These are phyloP conservation scores for Yamagishiella unicocca DNA, from an alignment of 139 green algal species.

Conservation along the genomic window DNA sequence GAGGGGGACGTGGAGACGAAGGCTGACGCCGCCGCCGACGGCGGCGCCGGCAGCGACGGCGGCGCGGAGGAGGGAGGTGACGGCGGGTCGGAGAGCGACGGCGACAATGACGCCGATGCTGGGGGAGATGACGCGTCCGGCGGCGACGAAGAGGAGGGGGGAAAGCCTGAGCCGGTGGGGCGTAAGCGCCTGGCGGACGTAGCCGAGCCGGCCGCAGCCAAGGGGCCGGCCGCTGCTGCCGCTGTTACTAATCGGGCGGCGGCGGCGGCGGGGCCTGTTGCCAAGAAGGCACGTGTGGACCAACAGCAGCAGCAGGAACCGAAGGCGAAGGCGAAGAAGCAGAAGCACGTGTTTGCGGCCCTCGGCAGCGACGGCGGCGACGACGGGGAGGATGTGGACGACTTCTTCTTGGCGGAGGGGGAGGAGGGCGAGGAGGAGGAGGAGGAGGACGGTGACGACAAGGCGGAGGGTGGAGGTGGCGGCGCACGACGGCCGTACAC, in stretches of 20 bases:
- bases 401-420: conserved; percentile 31
- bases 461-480: not conserved
- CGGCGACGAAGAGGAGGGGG: conserved; percentile 19
- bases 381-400: not conserved
- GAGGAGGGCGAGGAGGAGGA: not conserved
- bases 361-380: not conserved
- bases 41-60: too few species aligned
- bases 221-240: not conserved
- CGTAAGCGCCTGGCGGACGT: too few species aligned
- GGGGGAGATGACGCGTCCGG: conserved; percentile 5
- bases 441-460: not conserved
- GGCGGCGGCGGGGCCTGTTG: not conserved
- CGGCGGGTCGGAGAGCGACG: not conserved
- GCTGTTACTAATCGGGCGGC: not conserved
- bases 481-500: not conserved
- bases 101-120: not conserved
- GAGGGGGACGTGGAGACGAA: too few species aligned
- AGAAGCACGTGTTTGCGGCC: not conserved
- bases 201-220: too few species aligned
- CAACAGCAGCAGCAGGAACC: not conserved
- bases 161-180: not conserved
- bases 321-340: not conserved
- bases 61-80: not conserved
- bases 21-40: too few species aligned
- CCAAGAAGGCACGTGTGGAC: not conserved